phyloP scores from a whole-genome alignment of 2,329 filamentous ascomycete species.

The Chrysosporium keratinophilum region DNA sequence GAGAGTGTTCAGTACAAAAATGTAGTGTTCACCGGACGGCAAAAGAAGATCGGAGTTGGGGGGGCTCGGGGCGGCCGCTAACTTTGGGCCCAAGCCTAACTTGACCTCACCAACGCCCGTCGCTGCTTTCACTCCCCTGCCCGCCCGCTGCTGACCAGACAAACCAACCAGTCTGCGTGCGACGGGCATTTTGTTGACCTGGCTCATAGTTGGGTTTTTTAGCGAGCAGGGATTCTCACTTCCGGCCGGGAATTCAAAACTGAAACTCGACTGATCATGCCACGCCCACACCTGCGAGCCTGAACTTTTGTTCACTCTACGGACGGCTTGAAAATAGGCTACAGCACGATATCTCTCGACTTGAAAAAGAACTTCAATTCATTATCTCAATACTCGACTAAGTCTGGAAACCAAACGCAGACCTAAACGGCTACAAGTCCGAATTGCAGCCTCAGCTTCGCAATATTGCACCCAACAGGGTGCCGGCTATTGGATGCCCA shows the following conservation, averaged over 20 bases:
- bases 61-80: not conserved
- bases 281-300: too few relatives aligned
- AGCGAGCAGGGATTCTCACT: conserved; percentile 5
- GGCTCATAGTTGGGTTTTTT: not conserved
- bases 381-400: too few relatives aligned
- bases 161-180: too few relatives aligned
- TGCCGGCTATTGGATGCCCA: conserved; percentile 6
- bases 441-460: not conserved
- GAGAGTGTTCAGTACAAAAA: not conserved
- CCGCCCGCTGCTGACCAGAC: not conserved
- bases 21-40: too few relatives aligned
- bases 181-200: not conserved
- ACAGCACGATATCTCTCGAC: not conserved
- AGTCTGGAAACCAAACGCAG: not conserved
- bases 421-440: not conserved
- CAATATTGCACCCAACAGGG: not conserved
- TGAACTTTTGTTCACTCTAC: too few relatives aligned
- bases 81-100: not conserved
- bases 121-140: too few relatives aligned
- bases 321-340: not conserved
- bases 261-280: conserved; percentile 10
- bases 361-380: not conserved
- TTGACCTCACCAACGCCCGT: too few relatives aligned
- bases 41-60: too few relatives aligned
- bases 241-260: conserved; percentile 6